A percentile compares a stretch with the other conserved stretches of the same genome.
phyloP scores from a whole-genome alignment of 495 filamentous ascomycete genomes.

The Zalerion maritima region DNA sequence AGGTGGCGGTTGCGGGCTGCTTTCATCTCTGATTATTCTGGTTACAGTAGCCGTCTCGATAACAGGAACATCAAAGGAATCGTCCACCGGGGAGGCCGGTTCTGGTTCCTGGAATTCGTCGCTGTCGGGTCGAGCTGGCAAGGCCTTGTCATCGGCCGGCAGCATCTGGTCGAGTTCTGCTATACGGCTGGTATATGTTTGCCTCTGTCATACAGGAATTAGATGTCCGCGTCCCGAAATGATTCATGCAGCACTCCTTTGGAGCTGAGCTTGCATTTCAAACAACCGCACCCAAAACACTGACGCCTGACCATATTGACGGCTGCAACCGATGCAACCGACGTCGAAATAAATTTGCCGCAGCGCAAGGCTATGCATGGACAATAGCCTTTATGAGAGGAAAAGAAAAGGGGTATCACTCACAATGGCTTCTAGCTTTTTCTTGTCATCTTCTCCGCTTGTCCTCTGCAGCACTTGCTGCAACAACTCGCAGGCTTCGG shows the following conservation, averaged over 20 bases:
- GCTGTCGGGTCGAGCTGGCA: conserved; percentile 66
- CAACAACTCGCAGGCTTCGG: conserved; percentile 72
- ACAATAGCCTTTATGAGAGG: too few relatives aligned
- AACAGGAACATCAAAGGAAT: conserved; percentile 23
- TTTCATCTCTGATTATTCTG: conserved; percentile 23
- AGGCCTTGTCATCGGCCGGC: conserved; percentile 49
- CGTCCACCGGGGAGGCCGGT: conserved; percentile 33
- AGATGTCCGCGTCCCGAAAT: conserved; percentile 1
- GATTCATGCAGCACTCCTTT: too few relatives aligned
- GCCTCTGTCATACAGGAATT: conserved; percentile 40
- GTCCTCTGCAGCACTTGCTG: conserved; percentile 77
- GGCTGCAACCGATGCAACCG: too few relatives aligned
- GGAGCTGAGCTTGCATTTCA: too few relatives aligned
- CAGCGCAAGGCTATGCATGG: too few relatives aligned
- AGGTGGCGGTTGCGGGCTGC: conserved; percentile 4
- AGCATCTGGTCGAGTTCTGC: conserved; percentile 63
- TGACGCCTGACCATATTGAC: too few relatives aligned
- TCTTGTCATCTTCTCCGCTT: conserved; percentile 64
- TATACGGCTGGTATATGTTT: conserved; percentile 80
- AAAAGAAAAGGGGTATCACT: conserved; percentile 35
- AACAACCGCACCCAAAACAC: too few relatives aligned
- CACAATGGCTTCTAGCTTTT: conserved; percentile 81
- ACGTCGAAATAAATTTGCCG: too few relatives aligned
- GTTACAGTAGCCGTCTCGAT: conserved; percentile 32
- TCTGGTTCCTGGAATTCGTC: conserved; percentile 44